Base-by-base conservation (phyloP, 1,284 basidiomycete genomes). In the Chondrostereum purpureum region DNA sequence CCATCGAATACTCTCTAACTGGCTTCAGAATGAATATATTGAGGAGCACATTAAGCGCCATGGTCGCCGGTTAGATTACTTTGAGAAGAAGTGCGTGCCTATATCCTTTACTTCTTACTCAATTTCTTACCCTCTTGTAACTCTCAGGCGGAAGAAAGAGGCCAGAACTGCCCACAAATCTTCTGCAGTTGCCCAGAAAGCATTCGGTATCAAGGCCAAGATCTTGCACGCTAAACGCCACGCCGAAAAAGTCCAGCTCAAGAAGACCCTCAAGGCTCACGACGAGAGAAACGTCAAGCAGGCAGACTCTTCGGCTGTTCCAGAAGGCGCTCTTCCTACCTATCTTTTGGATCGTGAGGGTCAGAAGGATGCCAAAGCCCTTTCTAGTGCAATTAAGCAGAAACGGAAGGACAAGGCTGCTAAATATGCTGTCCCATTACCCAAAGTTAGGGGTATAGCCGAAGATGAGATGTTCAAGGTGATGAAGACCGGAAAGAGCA, bases 401-500 rank as follows among this genome's bases (percentile, higher is more conserved):
- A 91, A 94, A 64, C 82, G 96, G 61, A 99, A 99, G 68, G 96
- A 99, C 72, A 96, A 97, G 72, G 96, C 95, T 1, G 96, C 95
- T 19, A 95, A 96, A 66, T 99, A 92, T 69, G 83, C 92, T 19
- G 96, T 99, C 2, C 96, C 95, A 2, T 63, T 99, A 51, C 95
- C 96, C 41, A 96, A 95, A 67, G 96, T 99, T 43, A 75, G 95
- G 46, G 96, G 96, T 38, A 98, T 99, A 56, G 94, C 95, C 14
- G 96, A 99, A 66, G 96, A 99, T 60, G 96, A 99, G 74, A 96
- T 95, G 81, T 99, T 99, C 79, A 98, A 96, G 75, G 96, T 99
- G 24, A 78, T 99, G 77, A 92, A 94, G 73, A 95, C 95, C 0
- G 96, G 96, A 46, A 98, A 98, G 75, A 88, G 82, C 62, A 98